These are phyloP conservation scores for Skeletonema potamos DNA, from an alignment of 108 stramenopile genomes.

Conservation along the genomic window DNA sequence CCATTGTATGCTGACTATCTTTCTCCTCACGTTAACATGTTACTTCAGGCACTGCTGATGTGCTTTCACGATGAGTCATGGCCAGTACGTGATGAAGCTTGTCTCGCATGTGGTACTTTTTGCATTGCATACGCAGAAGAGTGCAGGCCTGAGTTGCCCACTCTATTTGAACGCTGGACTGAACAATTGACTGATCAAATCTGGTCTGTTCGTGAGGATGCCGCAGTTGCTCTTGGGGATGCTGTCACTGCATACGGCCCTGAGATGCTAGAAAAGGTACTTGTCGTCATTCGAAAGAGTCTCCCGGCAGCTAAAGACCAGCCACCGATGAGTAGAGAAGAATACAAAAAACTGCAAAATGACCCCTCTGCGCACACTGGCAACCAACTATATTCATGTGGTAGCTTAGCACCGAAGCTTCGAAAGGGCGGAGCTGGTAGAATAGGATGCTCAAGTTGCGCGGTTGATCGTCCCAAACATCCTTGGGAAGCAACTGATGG, in stretches of 20 bases:
- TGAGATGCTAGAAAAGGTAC: conserved; percentile 61
- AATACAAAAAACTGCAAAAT: conserved; percentile 81
- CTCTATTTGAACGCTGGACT: conserved; percentile 90
- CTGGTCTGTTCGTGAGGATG: conserved; percentile 95
- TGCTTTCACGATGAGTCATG: conserved; percentile 98
- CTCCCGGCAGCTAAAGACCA: conserved; percentile 76
- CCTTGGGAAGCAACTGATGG: conserved; percentile 98
- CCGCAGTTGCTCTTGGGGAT: conserved; percentile 92
- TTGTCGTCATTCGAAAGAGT: conserved; percentile 43
- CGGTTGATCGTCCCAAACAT: conserved; percentile 79
- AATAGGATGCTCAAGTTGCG: conserved; percentile 85
- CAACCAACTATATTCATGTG: conserved; percentile 89
- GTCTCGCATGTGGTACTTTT: conserved; percentile 91
- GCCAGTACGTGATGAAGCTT: conserved; percentile 98
- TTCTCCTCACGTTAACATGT: conserved; percentile 67
- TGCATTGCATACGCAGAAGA: conserved; percentile 87
- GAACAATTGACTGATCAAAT: conserved; percentile 96
- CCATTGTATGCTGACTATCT: conserved; percentile 49
- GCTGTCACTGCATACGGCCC: conserved; percentile 79
- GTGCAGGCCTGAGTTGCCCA: conserved; percentile 76
- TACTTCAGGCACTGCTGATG: conserved; percentile 88
- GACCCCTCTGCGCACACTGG: conserved; percentile 78
- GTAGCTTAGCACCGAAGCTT: conserved; percentile 93
- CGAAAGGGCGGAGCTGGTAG: conserved; percentile 85
- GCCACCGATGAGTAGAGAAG: conserved; percentile 82